Evolutionary conservation across 257 asterid species (phyloP).

Genomic region (Misopates orontium): DNA sequence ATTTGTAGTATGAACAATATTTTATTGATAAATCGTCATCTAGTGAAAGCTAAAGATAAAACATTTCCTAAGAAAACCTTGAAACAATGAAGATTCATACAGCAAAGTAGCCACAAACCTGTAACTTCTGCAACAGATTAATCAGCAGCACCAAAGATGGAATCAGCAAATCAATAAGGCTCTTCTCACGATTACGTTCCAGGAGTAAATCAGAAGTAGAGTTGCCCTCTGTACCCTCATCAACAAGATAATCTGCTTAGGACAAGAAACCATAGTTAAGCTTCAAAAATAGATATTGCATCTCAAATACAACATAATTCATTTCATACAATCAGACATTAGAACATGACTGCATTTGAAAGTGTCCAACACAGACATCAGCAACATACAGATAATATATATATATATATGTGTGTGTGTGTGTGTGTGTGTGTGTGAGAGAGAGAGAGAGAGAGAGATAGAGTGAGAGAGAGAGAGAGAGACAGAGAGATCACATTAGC

Average conservation of each 20-base stretch:
- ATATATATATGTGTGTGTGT: too few species aligned
- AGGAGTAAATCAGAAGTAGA: slow-evolving; percentile 88
- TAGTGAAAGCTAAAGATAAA: slow-evolving; percentile 11
- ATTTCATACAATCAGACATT: background rate
- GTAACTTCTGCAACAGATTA: slow-evolving; percentile 79
- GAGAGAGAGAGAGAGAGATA: too few species aligned
- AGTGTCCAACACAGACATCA: background rate
- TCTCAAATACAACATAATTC: slow-evolving; percentile 18
- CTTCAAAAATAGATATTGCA: slow-evolving; percentile 17
- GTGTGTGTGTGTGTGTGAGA: too few species aligned
- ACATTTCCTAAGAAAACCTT: background rate
- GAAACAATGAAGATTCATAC: background rate
- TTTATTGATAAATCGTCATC: slow-evolving; percentile 13
- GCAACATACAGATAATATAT: too few species aligned
- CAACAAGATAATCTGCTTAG: slow-evolving; percentile 89
- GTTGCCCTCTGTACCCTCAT: slow-evolving; percentile 88
- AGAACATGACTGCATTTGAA: slow-evolving; percentile 1
- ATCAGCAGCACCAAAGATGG: slow-evolving; percentile 79
- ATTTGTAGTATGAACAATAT: too few species aligned
- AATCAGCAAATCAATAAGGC: slow-evolving; percentile 76
- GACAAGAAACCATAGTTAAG: slow-evolving; percentile 31
- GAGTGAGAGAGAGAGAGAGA: too few species aligned
- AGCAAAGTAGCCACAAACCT: slow-evolving; percentile 43
- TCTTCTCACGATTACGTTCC: slow-evolving; percentile 92
- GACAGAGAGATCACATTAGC: background rate